Evolutionary conservation across 805 yeast genomes (phyloP), one percentile per base, ranked within the genome.

Genomic region (Candida maris): DNA sequence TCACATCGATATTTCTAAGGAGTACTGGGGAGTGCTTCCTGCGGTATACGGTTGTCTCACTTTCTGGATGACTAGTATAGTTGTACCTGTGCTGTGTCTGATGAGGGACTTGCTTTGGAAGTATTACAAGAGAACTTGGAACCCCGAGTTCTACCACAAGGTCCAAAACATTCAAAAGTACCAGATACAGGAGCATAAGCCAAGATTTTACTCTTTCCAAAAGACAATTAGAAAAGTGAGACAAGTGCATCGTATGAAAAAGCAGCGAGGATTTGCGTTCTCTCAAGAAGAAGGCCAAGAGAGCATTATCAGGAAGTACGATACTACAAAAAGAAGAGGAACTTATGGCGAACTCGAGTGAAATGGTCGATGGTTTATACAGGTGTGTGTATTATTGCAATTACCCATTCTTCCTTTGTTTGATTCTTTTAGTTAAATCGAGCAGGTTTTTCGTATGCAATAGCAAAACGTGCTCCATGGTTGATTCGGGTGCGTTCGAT

Each of bases 261-360:
- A 93, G 56, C 98, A 93, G 64, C 80, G 97, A 64, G 99, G 99
- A 5, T 93, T 86, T 70, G 99, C 99, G 2, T 93, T 93, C 54
- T 88, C 97, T 5, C 97, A 93, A 61, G 88, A 85, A 31, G 96
- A 85, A 57, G 95, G 95, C 24, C 96, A 89, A 64, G 96, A 88
- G 48, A 80, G 81, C 55, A 76, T 93, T 42, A 82, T 93, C 32
- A 75, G 97, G 52, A 86, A 94, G 68, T 93, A 93, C 54, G 98
- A 93, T 61, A 91, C 97, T 3, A 91, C 97, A 1, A 81, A 83
- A 61, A 71, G 77, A 51, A 74, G 46, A 37, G 64, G 64, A 30
- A 38, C 51, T 9, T 59, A 52, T 36, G 64, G 64, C 20, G 62
- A 59, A 44, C 40, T 59, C 25, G 59, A 53, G 23, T 56, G 32